Percentiles rank a stretch among this genome's conserved stretches.
phyloP scores from a whole-genome alignment of 306 rosid species.

The Begonia peltatifolia region DNA sequence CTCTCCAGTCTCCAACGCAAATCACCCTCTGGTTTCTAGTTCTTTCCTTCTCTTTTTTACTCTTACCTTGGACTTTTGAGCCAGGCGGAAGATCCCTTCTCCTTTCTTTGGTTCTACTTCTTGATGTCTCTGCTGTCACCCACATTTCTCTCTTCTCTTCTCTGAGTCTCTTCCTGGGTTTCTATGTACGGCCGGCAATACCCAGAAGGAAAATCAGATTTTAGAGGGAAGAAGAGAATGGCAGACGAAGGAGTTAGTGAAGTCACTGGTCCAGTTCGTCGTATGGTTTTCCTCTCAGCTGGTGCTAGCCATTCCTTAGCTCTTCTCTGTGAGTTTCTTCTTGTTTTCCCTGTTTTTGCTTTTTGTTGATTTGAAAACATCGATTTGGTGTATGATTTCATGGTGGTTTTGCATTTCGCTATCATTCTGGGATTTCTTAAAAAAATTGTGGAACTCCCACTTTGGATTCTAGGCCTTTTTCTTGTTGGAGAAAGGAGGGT shows the following conservation, averaged over 20 bases:
- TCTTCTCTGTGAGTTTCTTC: constrained; percentile 49
- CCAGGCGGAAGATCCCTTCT: background rate
- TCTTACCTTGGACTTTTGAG: background rate
- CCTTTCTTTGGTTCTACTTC: background rate
- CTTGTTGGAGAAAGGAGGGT: too few relatives aligned
- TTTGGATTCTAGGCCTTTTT: too few relatives aligned
- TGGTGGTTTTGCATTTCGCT: background rate
- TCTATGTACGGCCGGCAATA: background rate
- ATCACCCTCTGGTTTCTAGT: background rate
- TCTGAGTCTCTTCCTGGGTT: background rate
- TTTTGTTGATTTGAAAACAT: too few relatives aligned
- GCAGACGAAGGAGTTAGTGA: constrained; percentile 23
- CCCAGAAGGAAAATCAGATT: background rate
- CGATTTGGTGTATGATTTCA: constrained; percentile 4
- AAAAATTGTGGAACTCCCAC: too few relatives aligned
- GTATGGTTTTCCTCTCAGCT: constrained; percentile 64
- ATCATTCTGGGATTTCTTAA: background rate
- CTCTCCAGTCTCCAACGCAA: too few relatives aligned
- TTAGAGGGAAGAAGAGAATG: background rate
- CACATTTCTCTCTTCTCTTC: background rate
- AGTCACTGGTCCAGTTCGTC: constrained; percentile 39
- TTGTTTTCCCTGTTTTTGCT: background rate
- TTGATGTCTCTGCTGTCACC: background rate
- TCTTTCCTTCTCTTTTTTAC: background rate
- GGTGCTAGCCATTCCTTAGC: constrained; percentile 96